Base-by-base conservation (phyloP, 2,329 filamentous ascomycete genomes). In the Pseudogymnoascus sp. region DNA sequence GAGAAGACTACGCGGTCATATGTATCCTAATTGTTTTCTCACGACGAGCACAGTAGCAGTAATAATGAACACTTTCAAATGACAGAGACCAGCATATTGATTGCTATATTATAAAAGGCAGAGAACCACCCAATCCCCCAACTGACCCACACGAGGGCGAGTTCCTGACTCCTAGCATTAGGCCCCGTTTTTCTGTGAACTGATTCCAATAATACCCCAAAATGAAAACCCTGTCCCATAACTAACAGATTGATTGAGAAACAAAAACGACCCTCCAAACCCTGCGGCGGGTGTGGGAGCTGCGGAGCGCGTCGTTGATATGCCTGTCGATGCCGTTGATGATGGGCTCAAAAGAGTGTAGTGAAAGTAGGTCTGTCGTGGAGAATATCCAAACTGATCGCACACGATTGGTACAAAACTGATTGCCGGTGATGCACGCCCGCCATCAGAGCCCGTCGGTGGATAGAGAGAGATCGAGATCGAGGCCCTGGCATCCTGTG, bases 11-110 rank as follows among this genome's bases (percentile, higher is more conserved):
- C 51, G 51, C 28, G 1, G 34, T 57, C 51, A 57, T 13, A 36
- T 57, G 51, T 21, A 57, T 57, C 51, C 11, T 57, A 36, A 21
- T n/a, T n/a, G n/a, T 51, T 54, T 31, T 57, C n/a, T 57, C 51
- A 57, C 28, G 10, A 57, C 28, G 10, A 14, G 51, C 28, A 57
- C 51, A 57, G 13, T 57, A 2, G 16, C n/a, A 57, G 51, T 57
- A 57, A 57, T 57, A 36, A 57, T 57, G 10, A 57, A 57, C 11
- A 57, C 16, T 36, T 34, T 16, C 51, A 57, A 31, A 57, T 21
- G 51, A 57, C 51, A 57, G 48, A 57, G 16, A 57, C 51, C 51
- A 19, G 28, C 1, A 57, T 57, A 34, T 57, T 57, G 51, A 57
- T 57, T 57, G 28, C 28, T 19, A 57, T 21, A 57, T 34, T 57